phyloP scores from a whole-genome alignment of 2,329 filamentous ascomycete species.

The Alternaria ethzedia region DNA sequence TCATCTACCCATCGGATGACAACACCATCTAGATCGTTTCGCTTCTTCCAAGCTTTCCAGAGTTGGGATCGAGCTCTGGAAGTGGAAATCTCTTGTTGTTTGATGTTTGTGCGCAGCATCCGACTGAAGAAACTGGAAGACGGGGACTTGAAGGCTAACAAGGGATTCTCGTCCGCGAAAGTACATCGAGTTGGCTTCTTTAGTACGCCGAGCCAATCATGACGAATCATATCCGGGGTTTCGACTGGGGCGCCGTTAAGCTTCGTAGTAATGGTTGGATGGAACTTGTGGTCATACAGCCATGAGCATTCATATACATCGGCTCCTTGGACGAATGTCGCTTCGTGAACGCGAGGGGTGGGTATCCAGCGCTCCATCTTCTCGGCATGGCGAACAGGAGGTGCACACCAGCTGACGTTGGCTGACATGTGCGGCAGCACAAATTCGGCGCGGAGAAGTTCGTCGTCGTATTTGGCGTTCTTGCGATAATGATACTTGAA shows the following conservation, averaged over 20 bases:
- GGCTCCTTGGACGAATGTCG: slow-evolving; percentile 60
- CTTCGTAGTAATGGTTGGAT: slow-evolving; percentile 47
- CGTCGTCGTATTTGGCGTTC: slow-evolving; percentile 60
- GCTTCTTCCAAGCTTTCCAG: slow-evolving; percentile 51
- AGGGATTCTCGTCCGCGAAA: slow-evolving; percentile 59
- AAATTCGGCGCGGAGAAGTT: slow-evolving; percentile 63
- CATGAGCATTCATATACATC: slow-evolving; percentile 60
- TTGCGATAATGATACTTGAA: slow-evolving; percentile 64
- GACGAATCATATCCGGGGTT: slow-evolving; percentile 62
- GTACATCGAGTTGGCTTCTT: slow-evolving; percentile 48
- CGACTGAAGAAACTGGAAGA: slow-evolving; percentile 42
- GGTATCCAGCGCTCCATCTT: slow-evolving; percentile 63
- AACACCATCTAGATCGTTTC: slow-evolving; percentile 47
- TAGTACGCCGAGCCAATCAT: slow-evolving; percentile 51
- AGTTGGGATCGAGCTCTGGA: slow-evolving; percentile 48
- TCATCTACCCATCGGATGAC: slow-evolving; percentile 51
- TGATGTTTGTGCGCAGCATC: slow-evolving; percentile 49
- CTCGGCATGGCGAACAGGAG: slow-evolving; percentile 57
- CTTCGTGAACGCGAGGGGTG: slow-evolving; percentile 61
- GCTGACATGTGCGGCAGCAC: slow-evolving; percentile 60
- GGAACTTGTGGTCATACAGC: slow-evolving; percentile 51
- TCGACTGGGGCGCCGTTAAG: slow-evolving; percentile 59
- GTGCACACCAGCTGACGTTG: slow-evolving; percentile 62
- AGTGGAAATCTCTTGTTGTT: slow-evolving; percentile 48
- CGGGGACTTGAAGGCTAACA: slow-evolving; percentile 55